Percentiles rank a stretch among this genome's conserved stretches.
Evolutionary conservation across 2,329 filamentous ascomycete species (phyloP).

Genomic region (Claviceps paspali): DNA sequence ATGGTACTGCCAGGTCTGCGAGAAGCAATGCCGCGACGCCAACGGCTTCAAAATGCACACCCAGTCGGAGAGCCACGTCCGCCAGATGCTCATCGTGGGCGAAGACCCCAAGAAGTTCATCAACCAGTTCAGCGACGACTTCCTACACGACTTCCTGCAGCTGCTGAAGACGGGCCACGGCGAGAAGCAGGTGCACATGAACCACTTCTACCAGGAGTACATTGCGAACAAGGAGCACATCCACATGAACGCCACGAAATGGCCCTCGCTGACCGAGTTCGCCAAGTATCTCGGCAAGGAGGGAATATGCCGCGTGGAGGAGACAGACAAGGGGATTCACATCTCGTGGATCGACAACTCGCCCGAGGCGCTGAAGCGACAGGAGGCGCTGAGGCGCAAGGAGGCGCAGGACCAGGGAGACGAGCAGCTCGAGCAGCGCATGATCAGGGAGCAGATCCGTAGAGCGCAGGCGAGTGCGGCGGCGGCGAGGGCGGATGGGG

Average conservation of each 20-base stretch:
- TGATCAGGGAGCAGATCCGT: conserved; percentile 73
- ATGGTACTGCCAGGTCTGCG: conserved; percentile 83
- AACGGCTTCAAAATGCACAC: conserved; percentile 89
- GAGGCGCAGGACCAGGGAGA: conserved; percentile 82
- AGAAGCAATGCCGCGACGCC: conserved; percentile 52
- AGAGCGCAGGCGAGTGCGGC: conserved; percentile 39
- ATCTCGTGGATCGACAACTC: conserved; percentile 87
- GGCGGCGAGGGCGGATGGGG: conserved; percentile 24
- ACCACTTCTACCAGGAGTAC: conserved; percentile 90
- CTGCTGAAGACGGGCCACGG: conserved; percentile 72
- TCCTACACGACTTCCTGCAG: conserved; percentile 63
- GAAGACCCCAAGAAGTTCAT: conserved; percentile 77
- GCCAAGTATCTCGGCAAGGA: conserved; percentile 75
- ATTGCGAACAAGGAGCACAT: conserved; percentile 67
- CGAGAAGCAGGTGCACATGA: conserved; percentile 77
- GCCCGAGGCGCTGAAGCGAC: conserved; percentile 64
- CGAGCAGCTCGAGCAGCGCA: conserved; percentile 71
- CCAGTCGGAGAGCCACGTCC: conserved; percentile 70
- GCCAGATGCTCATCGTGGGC: conserved; percentile 76
- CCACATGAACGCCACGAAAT: conserved; percentile 89
- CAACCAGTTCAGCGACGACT: conserved; percentile 67
- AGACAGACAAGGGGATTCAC: conserved; percentile 71
- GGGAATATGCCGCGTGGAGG: conserved; percentile 79
- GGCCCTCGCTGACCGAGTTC: conserved; percentile 78
- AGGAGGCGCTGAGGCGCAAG: conserved; percentile 68